Base-by-base conservation (phyloP, 2,329 filamentous ascomycete genomes). In the Fusarium ramigenum region DNA sequence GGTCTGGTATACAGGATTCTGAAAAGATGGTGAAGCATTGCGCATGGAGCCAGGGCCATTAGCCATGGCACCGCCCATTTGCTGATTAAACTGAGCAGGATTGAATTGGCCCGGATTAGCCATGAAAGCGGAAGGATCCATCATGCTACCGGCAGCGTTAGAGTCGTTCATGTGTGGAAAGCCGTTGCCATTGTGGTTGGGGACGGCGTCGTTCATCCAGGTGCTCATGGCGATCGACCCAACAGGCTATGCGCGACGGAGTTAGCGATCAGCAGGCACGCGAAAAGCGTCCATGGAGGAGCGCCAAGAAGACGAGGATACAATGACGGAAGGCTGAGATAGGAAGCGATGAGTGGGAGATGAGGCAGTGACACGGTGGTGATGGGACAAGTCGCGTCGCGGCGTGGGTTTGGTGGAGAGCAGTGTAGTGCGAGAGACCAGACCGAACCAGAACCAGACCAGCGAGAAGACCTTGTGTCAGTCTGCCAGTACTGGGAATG, bases 41-140 rank as follows among this genome's bases (percentile, higher is more conserved):
- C 94, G 93, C 86, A 93, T 92, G 78, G 88, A 90, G 84, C 93
- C 93, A 79, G 88, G 90, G 84, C 93, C 93, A 85, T 96, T 96
- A 81, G 93, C 93, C 89, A 96, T 93, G 79, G 64, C 75, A 47
- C 83, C 85, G 69, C 85, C 83, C 83, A 89, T 87, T 80, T 89
- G 83, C 66, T 83, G 82, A 77, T 88, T 90, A 75, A 89, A 90
- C 79, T 89, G 88, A 70, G 86, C 82, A 75, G 87, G 86, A 81
- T 89, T 91, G 83, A 91, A 92, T 80, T 90, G 89, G 79, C 81
- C 84, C 74, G 85, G 81, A 81, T 86, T 89, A 80, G 85, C 85
- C 88, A 92, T 89, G 78, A 90, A 92, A 66, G 87, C 86, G 19
- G 89, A 87, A 15, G 90, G 89, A 80, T 92, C 90, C 85, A 92